Base-by-base conservation (phyloP, 2,329 filamentous ascomycete species). In the Fusarium miscanthi region DNA sequence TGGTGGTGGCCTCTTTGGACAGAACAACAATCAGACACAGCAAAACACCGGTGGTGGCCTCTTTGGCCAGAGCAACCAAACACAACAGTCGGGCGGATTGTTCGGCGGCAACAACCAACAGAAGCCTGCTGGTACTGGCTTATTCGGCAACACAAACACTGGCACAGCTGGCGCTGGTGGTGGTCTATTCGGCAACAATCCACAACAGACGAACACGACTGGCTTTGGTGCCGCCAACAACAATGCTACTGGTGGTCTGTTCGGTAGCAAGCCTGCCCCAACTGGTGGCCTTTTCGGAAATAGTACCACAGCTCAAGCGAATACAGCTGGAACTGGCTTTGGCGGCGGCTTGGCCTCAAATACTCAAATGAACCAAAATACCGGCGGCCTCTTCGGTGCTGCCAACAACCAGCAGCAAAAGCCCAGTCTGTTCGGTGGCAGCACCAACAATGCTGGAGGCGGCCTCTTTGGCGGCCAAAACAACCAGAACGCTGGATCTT, bases 381-480 rank as follows among this genome's bases (percentile, higher is more conserved):
- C 82, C 27, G 82, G 83, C 9, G 84, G 87, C 3, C 80, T 90
- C 7, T 91, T 91, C 62, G 88, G 88, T 4, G 68, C 69, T 58
- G 58, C 79, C 31, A 82, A 80, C 56, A 79, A 81, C 56, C 80
- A 82, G 46, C 81, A 80, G 40, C 79, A 83, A 69, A 83, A 82
- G 72, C 76, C 84, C 17, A 82, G 88, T 37, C 78, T 90, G 21
- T 91, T 91, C 69, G 88, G 89, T 19, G 77, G 76, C 27, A 72
- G 84, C 78, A 83, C 85, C 53, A 84, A 85, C 54, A 74, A 82
- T 35, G 76, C 84, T 19, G 84, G 85, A 11, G 82, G 83, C 46
- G 82, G 89, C 43, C 76, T 92, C 7, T 93, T 93, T 72, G 87
- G 87, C 4, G 79, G 75, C 51, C 84, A 82, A 60, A 83, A 80